Evolutionary conservation across 306 rosid genomes (phyloP), one percentile per base, ranked within the genome.

Genomic region (Casuarina cunninghamiana): DNA sequence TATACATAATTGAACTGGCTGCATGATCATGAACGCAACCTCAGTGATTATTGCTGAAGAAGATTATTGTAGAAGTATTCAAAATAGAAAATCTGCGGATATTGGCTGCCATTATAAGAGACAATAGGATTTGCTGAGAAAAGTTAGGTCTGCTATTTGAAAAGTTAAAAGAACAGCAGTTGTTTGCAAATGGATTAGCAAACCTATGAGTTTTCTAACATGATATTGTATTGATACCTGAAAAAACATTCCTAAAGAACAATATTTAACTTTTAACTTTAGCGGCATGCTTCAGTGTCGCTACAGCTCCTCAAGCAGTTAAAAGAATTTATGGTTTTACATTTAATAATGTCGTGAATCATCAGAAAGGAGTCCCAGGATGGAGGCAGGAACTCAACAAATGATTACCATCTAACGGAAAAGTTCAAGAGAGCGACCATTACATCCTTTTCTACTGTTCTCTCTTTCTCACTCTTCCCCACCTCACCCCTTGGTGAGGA

Each of bases 161-260:
- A 63, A 65, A 16, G 13, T 39, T 65, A 13, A 11, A 46, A 12
- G 48, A 66, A 8, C 13, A 42, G 46, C 71, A 41, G 32, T 6
- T 17, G 41, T 66, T 57, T n/a, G 11, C 42, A 6, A 43, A 16
- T 4, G 15, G 41, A 39, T 38, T 66, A 42, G 48, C 26, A 66
- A 66, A 66, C 12, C 8, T 32, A 9, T 53, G 57, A 13, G 57
- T 53, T 17, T 13, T 53, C 19, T 13, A 51, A 13, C 72, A 43
- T 26, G 46, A 68, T 39, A 21, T 79, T 75, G 42, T 54, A 21
- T 72, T 72, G 71, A 41, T 61, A 50, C 51, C 53, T 44, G 62
- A 48, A 45, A n/a, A 45, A 49, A 74, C 62, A 61, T 37, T 50
- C 32, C 17, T 66, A 66, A 66, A 41, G 9, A 66, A 66, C 50